Conservation (phyloP, 345 rosid genomes). For the Odontarrhena argentea region DNA sequence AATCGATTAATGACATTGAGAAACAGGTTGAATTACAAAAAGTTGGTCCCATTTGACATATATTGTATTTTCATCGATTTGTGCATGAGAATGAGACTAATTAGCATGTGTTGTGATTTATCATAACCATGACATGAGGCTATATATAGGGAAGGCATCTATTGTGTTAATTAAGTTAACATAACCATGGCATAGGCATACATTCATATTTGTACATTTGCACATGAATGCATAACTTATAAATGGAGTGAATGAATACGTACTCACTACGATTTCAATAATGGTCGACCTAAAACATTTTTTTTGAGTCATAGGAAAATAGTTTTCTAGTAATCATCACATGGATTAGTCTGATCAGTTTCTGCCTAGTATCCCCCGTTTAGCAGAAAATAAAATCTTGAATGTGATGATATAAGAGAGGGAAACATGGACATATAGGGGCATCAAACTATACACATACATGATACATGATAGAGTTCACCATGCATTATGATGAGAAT, state of each 20-base stretch:
- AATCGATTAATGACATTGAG: neutral
- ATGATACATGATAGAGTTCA: neutral
- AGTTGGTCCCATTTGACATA: neutral
- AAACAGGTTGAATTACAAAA: neutral
- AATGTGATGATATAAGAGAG: neutral
- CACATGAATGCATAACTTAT: neutral
- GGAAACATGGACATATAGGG: conserved; percentile 38
- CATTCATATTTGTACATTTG: neutral
- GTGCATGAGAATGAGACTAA: conserved; percentile 12
- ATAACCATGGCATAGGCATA: conserved; percentile 1
- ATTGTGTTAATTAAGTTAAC: neutral
- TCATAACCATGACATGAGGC: neutral
- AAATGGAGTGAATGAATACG: neutral
- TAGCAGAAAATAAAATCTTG: too few relatives aligned
- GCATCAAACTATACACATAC: conserved; percentile 8
- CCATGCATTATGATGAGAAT: conserved; percentile 28
- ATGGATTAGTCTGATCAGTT: too few relatives aligned
- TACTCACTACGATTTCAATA: too few relatives aligned
- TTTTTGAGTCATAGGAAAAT: too few relatives aligned
- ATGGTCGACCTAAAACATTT: too few relatives aligned
- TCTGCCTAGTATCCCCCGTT: too few relatives aligned
- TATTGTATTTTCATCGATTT: neutral
- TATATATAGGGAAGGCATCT: too few relatives aligned
- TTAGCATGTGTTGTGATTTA: neutral
- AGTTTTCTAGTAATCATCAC: too few relatives aligned